These are phyloP conservation scores for Galerina marginata DNA, from an alignment of 768 basidiomycete species.

Conservation along the genomic window DNA sequence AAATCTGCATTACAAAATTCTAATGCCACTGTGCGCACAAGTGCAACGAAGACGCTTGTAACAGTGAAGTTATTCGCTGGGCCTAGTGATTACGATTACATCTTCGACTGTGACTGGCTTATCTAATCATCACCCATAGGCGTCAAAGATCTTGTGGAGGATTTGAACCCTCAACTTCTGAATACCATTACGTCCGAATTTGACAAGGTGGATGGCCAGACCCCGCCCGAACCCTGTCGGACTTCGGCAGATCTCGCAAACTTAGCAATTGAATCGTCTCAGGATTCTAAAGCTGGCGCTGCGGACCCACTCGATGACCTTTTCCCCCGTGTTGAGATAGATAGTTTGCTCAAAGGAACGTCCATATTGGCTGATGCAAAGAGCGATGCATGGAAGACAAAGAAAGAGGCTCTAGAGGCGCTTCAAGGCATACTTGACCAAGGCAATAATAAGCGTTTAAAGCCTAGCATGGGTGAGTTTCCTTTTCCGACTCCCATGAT, in stretches of 20 bases:
- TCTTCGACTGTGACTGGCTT: neutral
- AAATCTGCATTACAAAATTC: constrained; percentile 89
- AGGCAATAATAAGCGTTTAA: constrained; percentile 90
- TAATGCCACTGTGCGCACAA: constrained; percentile 91
- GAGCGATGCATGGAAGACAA: constrained; percentile 95
- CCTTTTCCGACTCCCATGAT: neutral
- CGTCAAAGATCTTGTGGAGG: constrained; percentile 91
- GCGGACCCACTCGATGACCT: constrained; percentile 89
- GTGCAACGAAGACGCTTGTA: constrained; percentile 91
- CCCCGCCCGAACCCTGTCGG: constrained; percentile 79
- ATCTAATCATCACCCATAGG: constrained; percentile 48
- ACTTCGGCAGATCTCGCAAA: constrained; percentile 76
- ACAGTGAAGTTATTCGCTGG: constrained; percentile 93
- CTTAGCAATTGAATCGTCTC: constrained; percentile 45
- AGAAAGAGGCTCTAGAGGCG: constrained; percentile 92
- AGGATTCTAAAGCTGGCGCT: constrained; percentile 46
- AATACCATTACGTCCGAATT: constrained; percentile 92
- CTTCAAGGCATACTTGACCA: constrained; percentile 87
- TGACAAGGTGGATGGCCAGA: constrained; percentile 83
- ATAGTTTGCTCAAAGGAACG: constrained; percentile 82
- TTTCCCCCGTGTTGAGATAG: constrained; percentile 94
- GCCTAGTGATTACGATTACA: constrained; percentile 55
- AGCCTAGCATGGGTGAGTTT: constrained; percentile 80
- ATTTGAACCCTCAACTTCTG: constrained; percentile 91
- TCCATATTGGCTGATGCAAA: constrained; percentile 83